Base-by-base conservation (phyloP, 2,329 filamentous ascomycete species). In the Hypocrella siamensis region DNA sequence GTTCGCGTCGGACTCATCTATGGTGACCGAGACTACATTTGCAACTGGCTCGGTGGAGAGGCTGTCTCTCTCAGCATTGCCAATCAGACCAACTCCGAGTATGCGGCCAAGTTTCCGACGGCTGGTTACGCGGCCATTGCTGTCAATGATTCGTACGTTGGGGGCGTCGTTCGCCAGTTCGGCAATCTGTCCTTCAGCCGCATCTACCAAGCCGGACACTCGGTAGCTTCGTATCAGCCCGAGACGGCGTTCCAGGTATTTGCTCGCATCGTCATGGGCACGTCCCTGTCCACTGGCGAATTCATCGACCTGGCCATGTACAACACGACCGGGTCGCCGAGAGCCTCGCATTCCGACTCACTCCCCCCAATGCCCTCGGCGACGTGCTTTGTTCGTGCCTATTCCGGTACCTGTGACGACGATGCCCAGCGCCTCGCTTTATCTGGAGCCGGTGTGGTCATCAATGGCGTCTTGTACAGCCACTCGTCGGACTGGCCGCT, bases 121-220 rank as follows among this genome's bases (percentile, higher is more conserved):
- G 75, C 82, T 1, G 81, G 80, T 1, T 90, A 90, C 47, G 69
- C 72, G 1, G 71, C 77, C 11, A 73, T 90, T 38, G 58, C 74
- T 10, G 72, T 81, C 26, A 80, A 83, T 46, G 64, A 63, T 17
- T 62, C 66, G 6, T 78, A 79, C 52, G 70, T 75, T 46, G 80
- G 71, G 31, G 83, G 82, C 15, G 68, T 71, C 34, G 80, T 83
- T 0, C 69, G 81, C 4, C 80, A 90, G 50, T 81, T 72, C 43
- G 81, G 78, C 9, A 86, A 86, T 42, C 65, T 80, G 33, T 73
- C 67, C 12, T 80, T 80, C 48, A 70, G 69, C 33, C 64, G 75
- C 6, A 61, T 80, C 30, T 79, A 75, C 47, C 68, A 79, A 43
- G 63, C 74, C 12, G 75, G 76, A 2, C 75, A 80, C 43, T 64